Base-by-base conservation (phyloP, 139 green algal genomes). In the Tetraselmis striata region DNA sequence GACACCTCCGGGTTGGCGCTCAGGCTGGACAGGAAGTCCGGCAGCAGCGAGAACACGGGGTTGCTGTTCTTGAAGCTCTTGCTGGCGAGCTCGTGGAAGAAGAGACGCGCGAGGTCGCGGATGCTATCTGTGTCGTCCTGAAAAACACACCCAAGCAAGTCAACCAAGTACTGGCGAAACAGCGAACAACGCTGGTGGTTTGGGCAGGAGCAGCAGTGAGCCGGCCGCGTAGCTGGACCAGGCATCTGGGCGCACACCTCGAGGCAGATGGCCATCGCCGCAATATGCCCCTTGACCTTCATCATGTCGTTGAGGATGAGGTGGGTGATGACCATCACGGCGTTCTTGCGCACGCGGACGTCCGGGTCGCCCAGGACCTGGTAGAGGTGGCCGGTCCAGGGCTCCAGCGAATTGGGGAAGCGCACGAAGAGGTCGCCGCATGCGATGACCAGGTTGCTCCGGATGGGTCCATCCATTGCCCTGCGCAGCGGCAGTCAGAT, bases 271-370 rank as follows among this genome's bases (percentile, higher is more conserved):
- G 95, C 95, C 86, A 98, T 88, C 26, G 88, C 80, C 23, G 89
- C 89, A 81, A 98, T 95, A 88, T 98, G 88, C 11, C 96, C 94
- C 87, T 97, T 97, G 45, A 97, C 93, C 89, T 98, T 99, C 87
- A 98, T 94, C 94, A 98, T 97, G 89, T 98, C 95, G 81, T 97
- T 96, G 77, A 98, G 88, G 82, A 98, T 95, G 18, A 99, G 91
- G 90, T 99, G 96, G 5, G 89, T 92, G 81, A 99, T 88, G 77
- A 98, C 94, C 85, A 94, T 92, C 78, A 99, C 83, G n/a, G 89
- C 85, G 23, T 92, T 94, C 79, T 91, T 93, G 27, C 92, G 82
- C 77, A 98, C 91, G 24, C 78, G 32, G 18, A 81, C 32, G 79
- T 92, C 83, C 11, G 81, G 24, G 81, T 94, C 91, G 1, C 77